phyloP scores from a whole-genome alignment of 768 basidiomycete genomes.

The Xanthoconium stramineum region DNA sequence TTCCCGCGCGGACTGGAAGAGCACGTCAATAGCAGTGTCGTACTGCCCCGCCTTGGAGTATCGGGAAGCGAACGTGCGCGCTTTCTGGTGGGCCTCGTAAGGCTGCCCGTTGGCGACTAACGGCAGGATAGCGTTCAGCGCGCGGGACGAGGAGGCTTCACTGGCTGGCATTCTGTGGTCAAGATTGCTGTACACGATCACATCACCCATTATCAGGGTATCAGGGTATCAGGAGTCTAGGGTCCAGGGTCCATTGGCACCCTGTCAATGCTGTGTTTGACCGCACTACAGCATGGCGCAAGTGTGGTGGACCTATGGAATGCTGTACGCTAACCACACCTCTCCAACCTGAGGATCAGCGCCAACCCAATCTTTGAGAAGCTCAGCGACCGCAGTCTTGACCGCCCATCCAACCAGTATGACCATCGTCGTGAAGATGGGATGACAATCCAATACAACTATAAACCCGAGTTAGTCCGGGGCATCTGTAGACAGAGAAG shows the following conservation, averaged over 20 bases:
- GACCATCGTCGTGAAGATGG: constrained; percentile 69
- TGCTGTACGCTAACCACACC: constrained; percentile 80
- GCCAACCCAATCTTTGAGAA: constrained; percentile 70
- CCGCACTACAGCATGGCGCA: constrained; percentile 3
- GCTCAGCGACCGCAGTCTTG: constrained; percentile 59
- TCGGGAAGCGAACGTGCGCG: constrained; percentile 89
- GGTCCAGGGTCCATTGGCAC: constrained; percentile 10
- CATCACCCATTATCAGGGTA: constrained; percentile 4
- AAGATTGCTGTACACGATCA: constrained; percentile 1
- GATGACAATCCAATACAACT: constrained; percentile 80
- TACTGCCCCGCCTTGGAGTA: constrained; percentile 79
- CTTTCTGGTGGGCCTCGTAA: constrained; percentile 96
- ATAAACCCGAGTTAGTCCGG: not conserved
- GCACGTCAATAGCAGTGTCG: constrained; percentile 86
- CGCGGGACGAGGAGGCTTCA: constrained; percentile 50
- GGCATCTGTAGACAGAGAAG: not conserved
- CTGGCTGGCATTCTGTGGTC: constrained; percentile 23
- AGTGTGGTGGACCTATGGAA: no score
- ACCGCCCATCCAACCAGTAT: constrained; percentile 71
- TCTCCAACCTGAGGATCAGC: constrained; percentile 54
- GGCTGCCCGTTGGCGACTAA: constrained; percentile 66
- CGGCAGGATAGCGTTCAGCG: constrained; percentile 73
- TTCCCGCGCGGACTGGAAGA: constrained; percentile 87
- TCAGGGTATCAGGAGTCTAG: constrained; percentile 26
- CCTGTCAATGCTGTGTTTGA: no score